Percentiles rank a stretch among this genome's conserved stretches.
Conservation (phyloP, 371 early-diverging fungal genomes). For the Quaeritorhiza haematococci region DNA sequence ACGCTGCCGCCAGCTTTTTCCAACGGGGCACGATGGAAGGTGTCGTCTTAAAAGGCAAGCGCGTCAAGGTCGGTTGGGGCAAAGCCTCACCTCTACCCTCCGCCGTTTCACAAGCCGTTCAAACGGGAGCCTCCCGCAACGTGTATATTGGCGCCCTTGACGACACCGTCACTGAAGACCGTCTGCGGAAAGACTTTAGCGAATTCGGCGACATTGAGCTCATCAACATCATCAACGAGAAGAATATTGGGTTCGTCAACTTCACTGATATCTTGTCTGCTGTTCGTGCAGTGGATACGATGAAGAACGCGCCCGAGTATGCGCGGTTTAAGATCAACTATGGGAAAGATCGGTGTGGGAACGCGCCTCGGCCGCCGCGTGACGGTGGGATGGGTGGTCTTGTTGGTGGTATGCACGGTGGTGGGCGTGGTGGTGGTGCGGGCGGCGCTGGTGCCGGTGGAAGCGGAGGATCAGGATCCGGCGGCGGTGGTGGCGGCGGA, state of each 20-base stretch:
- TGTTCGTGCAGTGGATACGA: constrained; percentile 34
- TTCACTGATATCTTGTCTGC: constrained; percentile 40
- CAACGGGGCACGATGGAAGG: constrained; percentile 52
- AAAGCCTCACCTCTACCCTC: constrained; percentile 55
- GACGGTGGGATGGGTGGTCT: too few relatives aligned
- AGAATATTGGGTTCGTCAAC: constrained; percentile 41
- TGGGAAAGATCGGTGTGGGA: constrained; percentile 51
- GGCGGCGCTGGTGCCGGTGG: not conserved
- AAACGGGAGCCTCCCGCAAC: constrained; percentile 48
- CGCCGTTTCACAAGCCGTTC: constrained; percentile 53
- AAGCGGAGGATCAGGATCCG: not conserved
- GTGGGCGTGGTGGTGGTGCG: too few relatives aligned
- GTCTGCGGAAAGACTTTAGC: constrained; percentile 33
- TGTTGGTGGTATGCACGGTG: too few relatives aligned
- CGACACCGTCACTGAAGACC: constrained; percentile 30
- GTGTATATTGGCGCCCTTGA: constrained; percentile 45
- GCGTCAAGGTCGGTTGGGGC: constrained; percentile 76
- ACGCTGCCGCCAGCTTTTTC: constrained; percentile 55
- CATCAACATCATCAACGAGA: constrained; percentile 41
- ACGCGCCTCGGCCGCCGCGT: constrained; percentile 31
- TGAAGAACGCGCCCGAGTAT: constrained; percentile 25
- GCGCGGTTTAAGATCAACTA: constrained; percentile 30
- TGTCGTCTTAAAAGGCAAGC: constrained; percentile 60
- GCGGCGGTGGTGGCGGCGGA: constrained; percentile 2
- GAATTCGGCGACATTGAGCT: constrained; percentile 45